Evolutionary conservation across 768 basidiomycete species (phyloP), one percentile per base, ranked within the genome.

Genomic region (Scleroderma bovista): DNA sequence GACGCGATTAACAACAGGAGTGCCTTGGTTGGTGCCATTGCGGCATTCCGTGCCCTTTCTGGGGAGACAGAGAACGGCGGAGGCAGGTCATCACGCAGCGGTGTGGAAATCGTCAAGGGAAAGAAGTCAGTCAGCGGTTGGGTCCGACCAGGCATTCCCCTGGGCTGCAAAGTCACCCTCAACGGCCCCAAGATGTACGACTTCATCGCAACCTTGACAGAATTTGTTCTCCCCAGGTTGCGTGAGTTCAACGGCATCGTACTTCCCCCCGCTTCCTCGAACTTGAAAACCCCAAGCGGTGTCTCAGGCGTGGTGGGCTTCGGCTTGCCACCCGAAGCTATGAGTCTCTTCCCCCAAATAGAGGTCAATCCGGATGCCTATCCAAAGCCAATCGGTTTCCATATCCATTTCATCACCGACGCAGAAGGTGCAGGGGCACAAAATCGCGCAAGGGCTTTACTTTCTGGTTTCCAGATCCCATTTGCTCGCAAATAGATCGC

Each of bases 111-210:
- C 51, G 81, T 85, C 48, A 73, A 64, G 67, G 71, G 88, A 56
- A 58, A 82, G 69, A 76, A 88, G 77, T 73, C 78, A 65, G 62
- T 88, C 69, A 67, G 86, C 31, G 86, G 88, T 0, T 98, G 92
- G 89, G 79, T 94, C 34, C 77, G 95, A 31, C 81, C 83, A 0
- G 86, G 88, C 20, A 65, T 89, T 43, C 91, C 95, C 0, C 72
- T 86, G 17, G 93, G 92, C 52, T 91, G 80, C 55, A 93, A 93
- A 72, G 92, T 97, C 52, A 89, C 89, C 64, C 70, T 99, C 57
- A 84, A 81, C 62, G 94, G 94, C 13, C 83, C 87, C 43, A 81
- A 85, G 57, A 97, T 98, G 94, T 97, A 91, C 73, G 88, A 91
- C 59, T 97, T 98, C 69, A 73, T 98, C 50, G 81, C 81, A 50